Conservation (phyloP, 2,329 filamentous ascomycete species). For the Mollisia scopiformis region DNA sequence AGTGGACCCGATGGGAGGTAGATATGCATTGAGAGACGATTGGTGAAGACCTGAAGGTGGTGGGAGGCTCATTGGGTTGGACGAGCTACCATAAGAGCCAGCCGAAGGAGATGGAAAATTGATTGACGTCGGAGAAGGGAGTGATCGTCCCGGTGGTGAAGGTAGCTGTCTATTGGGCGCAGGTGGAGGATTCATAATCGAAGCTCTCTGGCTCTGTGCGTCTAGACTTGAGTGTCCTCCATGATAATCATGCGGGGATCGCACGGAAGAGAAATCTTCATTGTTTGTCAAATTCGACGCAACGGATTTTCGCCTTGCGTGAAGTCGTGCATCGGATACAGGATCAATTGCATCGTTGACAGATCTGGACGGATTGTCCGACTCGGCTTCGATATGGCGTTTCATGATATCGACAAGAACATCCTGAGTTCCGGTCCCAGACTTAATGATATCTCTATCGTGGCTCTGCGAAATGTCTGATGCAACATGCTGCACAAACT, state of each 20-base stretch:
- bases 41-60: constrained; percentile 25
- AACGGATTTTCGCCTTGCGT: constrained; percentile 26
- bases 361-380: constrained; percentile 17
- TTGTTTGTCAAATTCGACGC: constrained; percentile 15
- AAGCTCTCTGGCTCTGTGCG: constrained; percentile 17
- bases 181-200: constrained; percentile 36
- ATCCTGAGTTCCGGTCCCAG: constrained; percentile 21
- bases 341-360: constrained; percentile 18
- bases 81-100: constrained; percentile 24
- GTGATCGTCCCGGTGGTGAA: constrained; percentile 35
- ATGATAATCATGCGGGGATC: constrained; percentile 27
- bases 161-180: constrained; percentile 33
- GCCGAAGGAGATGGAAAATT: constrained; percentile 34
- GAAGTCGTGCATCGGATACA: constrained; percentile 24
- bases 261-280: constrained; percentile 28
- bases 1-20: constrained; percentile 30
- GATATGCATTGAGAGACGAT: constrained; percentile 18
- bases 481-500: constrained; percentile 30
- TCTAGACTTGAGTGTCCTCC: constrained; percentile 14
- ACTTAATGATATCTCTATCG: constrained; percentile 12
- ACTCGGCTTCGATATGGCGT: constrained; percentile 26
- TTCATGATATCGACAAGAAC: constrained; percentile 31
- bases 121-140: constrained; percentile 34
- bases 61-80: constrained; percentile 22
- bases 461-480: constrained; percentile 9